A percentile compares a stretch with the other conserved stretches of the same genome.
Evolutionary conservation across 352 stramenopile genomes (phyloP).

Genomic region (Elongisporangium prolatum): DNA sequence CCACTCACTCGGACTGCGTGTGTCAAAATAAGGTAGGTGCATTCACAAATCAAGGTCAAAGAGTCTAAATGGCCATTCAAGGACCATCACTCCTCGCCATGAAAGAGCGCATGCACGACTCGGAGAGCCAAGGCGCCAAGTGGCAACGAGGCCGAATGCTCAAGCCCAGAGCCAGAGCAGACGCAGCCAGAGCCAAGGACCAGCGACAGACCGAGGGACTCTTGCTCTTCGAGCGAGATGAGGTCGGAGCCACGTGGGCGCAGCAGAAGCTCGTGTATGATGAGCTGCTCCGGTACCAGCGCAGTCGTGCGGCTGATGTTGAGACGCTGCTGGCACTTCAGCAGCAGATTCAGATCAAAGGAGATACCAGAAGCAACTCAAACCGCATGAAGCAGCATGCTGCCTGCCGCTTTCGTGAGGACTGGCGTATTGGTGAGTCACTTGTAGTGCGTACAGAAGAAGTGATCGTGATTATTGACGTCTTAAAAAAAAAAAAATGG

Average conservation of each 20-base stretch:
- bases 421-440: conserved; percentile 31
- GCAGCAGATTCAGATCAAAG: background rate
- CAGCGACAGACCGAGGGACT: background rate
- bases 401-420: conserved; percentile 23
- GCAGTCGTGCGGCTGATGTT: conserved; percentile 27
- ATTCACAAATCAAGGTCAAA: background rate
- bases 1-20: background rate
- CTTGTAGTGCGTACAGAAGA: background rate
- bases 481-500: background rate
- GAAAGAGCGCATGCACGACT: background rate
- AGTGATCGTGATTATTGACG: background rate
- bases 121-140: background rate
- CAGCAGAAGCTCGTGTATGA: conserved; percentile 28
- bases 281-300: conserved; percentile 29
- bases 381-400: conserved; percentile 8
- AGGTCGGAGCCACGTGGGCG: background rate
- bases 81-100: conserved; percentile 1
- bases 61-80: background rate
- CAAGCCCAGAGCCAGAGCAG: background rate
- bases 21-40: background rate
- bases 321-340: conserved; percentile 7
- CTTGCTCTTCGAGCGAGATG: background rate
- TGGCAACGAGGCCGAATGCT: conserved; percentile 1
- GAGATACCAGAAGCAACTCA: background rate
- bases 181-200: background rate